Conservation (phyloP, 805 yeast species). For the Saccharomycopsis vini region DNA sequence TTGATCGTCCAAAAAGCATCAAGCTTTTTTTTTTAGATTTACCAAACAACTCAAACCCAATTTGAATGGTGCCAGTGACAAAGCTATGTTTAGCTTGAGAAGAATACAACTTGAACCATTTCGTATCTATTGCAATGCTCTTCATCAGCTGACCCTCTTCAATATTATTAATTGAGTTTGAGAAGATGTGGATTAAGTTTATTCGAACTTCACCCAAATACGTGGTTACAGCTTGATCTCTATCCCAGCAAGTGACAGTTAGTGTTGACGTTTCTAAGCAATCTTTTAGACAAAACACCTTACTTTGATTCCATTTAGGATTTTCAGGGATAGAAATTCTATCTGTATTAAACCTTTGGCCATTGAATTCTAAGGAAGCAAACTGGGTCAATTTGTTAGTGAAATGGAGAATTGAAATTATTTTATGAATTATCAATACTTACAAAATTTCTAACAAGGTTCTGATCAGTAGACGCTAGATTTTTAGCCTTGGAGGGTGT, state of each 20-base stretch:
- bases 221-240: constrained; percentile 5
- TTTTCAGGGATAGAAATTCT: constrained; percentile 1
- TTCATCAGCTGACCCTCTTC: constrained; percentile 9
- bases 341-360: constrained; percentile 8
- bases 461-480: no score
- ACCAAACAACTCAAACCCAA: constrained; percentile 19
- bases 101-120: constrained; percentile 39
- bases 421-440: no score
- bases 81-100: constrained; percentile 32
- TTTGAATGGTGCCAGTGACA: constrained; percentile 40
- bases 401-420: no score
- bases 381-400: constrained; percentile 2
- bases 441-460: no score
- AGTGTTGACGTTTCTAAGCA: constrained; percentile 7
- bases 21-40: constrained; percentile 3
- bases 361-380: constrained; percentile 12
- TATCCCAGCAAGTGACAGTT: constrained; percentile 17
- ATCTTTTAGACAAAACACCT: constrained; percentile 4
- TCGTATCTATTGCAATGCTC: constrained; percentile 22
- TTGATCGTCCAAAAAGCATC: background rate
- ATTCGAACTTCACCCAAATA: constrained; percentile 18
- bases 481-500: no score
- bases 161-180: constrained; percentile 19
- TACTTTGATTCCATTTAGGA: constrained; percentile 14
- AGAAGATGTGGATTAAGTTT: constrained; percentile 13